Evolutionary conservation across 306 rosid genomes (phyloP).

Genomic region (Prunus padus): DNA sequence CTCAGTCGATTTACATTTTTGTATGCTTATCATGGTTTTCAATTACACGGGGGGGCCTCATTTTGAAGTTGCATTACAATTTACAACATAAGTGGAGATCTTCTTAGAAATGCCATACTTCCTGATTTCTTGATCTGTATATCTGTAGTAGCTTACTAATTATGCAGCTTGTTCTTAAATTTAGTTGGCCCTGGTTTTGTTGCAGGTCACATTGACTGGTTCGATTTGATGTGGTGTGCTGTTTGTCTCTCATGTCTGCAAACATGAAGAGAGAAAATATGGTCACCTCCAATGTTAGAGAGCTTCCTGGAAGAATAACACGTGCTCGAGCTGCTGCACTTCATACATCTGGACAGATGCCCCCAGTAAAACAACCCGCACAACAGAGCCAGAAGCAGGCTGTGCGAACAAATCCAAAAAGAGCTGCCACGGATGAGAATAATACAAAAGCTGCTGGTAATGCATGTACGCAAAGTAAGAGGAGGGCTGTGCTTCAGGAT

Average conservation of each 20-base stretch:
- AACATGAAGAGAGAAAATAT: conserved; percentile 70
- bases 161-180: background rate
- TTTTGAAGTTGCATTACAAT: conserved; percentile 7
- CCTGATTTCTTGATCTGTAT: background rate
- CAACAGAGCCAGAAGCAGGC: conserved; percentile 42
- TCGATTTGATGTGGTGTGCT: conserved; percentile 22
- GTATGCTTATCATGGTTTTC: background rate
- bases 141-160: background rate
- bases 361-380: conserved; percentile 41
- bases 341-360: conserved; percentile 45
- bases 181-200: conserved; percentile 22
- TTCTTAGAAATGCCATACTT: background rate
- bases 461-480: conserved; percentile 45
- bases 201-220: conserved; percentile 38
- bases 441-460: conserved; percentile 29
- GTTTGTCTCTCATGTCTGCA: conserved; percentile 40
- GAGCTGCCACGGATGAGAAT: conserved; percentile 36
- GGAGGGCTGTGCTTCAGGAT: conserved; percentile 69
- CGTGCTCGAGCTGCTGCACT: conserved; percentile 72
- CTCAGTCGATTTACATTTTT: background rate
- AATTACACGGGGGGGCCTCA: background rate
- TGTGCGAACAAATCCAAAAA: conserved; percentile 43
- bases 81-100: background rate
- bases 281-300: conserved; percentile 30
- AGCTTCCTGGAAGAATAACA: conserved; percentile 60